Evolutionary conservation across 257 asterid genomes (phyloP), one percentile per base, ranked within the genome.

Genomic region (Paraleonurus japonicus): DNA sequence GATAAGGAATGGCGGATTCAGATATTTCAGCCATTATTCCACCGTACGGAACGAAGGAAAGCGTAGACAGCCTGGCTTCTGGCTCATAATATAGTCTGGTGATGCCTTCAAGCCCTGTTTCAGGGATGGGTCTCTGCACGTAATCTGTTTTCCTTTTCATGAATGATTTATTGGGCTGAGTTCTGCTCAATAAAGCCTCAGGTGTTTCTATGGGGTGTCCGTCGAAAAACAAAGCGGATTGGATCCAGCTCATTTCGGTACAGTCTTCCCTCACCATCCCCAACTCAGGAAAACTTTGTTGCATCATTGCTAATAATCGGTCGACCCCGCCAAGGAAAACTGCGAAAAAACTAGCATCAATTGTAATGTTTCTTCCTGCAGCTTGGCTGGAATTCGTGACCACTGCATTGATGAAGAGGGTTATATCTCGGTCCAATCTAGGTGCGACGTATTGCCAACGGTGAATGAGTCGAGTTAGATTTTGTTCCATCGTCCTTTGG

Each of bases 171-270:
- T 4, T 1, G 0, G 55, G 47, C 0, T 59, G 76, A 4, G 78
- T 51, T 35, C 84, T 43, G 64, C 72, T 73, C 0, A 80, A 62
- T 68, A 81, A 15, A 65, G 59, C 39, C 0, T 65, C 61, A 0
- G 32, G 32, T 17, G 53, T 4, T 17, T 27, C 22, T 1, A 17
- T 13, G 3, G 63, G 53, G 15, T 51, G 7, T 5, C 3, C 4
- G 4, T 4, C 5, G 3, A 51, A 9, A 16, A 5, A n/a, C 0
- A 58, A 11, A 4, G 12, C 17, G 17, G 60, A 59, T 3, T 70
- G 65, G 23, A 81, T 62, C 86, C 86, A 84, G 4, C 83, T 76
- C 82, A 65, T 79, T n/a, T 81, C 84, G 0, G 15, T 27, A 50
- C 83, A 81, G 11, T 79, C 83, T 50, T 77, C 70, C 47, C 79